These are phyloP conservation scores for Penicillium hordei DNA, from an alignment of 2,329 filamentous ascomycete species.

Conservation along the genomic window DNA sequence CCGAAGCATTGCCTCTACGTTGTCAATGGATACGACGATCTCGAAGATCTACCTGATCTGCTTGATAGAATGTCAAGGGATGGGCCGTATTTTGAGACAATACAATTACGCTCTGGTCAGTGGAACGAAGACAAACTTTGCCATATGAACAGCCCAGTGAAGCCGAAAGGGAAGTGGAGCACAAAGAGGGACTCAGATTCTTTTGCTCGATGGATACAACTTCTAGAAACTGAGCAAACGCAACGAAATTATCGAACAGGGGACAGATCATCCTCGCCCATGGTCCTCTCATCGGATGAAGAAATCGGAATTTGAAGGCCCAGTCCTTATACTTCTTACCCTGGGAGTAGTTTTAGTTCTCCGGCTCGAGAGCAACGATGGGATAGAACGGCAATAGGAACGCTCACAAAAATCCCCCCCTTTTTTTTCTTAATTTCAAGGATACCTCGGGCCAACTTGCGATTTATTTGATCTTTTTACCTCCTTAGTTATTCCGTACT, in stretches of 20 bases:
- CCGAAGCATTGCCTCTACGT: conserved; percentile 1
- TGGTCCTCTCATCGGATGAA: background rate
- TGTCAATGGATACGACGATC: background rate
- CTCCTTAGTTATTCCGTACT: too few species aligned
- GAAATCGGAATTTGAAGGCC: background rate
- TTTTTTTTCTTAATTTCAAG: too few species aligned
- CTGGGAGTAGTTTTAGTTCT: too few species aligned
- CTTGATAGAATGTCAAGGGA: background rate
- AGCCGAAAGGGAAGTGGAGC: background rate
- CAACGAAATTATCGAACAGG: background rate
- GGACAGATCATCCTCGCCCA: background rate
- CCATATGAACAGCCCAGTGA: background rate
- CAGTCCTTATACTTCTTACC: too few species aligned
- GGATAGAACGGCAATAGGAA: too few species aligned
- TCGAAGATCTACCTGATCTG: background rate
- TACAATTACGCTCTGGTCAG: background rate
- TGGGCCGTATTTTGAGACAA: background rate
- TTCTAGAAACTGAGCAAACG: background rate
- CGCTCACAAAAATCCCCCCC: too few species aligned
- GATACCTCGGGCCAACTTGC: too few species aligned
- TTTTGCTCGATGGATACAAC: background rate
- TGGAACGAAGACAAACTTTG: background rate
- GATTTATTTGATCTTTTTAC: too few species aligned
- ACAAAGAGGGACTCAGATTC: background rate
- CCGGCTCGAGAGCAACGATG: too few species aligned